phyloP scores from a whole-genome alignment of 2,329 filamentous ascomycete genomes.

The Arthrobotrys iridis region DNA sequence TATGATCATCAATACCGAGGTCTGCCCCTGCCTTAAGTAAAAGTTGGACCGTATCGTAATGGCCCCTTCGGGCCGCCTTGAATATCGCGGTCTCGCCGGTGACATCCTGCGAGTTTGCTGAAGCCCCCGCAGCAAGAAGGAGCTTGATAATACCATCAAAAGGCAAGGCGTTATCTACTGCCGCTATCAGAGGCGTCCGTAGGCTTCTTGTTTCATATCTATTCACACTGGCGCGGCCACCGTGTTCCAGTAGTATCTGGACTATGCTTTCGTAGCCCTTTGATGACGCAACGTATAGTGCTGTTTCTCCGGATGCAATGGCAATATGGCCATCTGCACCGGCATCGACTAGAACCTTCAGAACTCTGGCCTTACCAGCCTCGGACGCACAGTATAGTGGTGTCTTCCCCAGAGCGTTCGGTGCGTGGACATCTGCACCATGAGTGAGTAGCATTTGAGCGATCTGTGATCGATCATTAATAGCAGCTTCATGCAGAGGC shows the following conservation, averaged over 20 bases:
- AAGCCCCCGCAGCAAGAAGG: slow-evolving; percentile 26
- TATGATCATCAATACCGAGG: neutral
- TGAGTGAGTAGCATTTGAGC: neutral
- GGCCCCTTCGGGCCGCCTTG: slow-evolving; percentile 10
- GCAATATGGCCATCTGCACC: slow-evolving; percentile 27
- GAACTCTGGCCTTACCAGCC: neutral
- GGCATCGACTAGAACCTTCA: slow-evolving; percentile 10
- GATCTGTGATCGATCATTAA: neutral
- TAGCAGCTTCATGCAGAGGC: slow-evolving; percentile 8
- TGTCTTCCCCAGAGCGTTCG: neutral
- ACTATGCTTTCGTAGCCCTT: slow-evolving; percentile 12
- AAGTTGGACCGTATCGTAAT: slow-evolving; percentile 8
- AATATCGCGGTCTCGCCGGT: slow-evolving; percentile 13
- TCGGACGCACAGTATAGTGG: slow-evolving; percentile 18
- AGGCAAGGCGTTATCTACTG: neutral
- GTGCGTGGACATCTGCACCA: slow-evolving; percentile 3
- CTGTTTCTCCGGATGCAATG: slow-evolving; percentile 10
- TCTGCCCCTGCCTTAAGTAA: slow-evolving; percentile 3
- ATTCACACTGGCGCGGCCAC: neutral
- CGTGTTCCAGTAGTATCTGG: slow-evolving; percentile 8
- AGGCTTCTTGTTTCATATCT: neutral
- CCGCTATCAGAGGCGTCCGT: slow-evolving; percentile 19
- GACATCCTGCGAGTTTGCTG: slow-evolving; percentile 4
- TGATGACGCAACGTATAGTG: slow-evolving; percentile 3
- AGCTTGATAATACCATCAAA: slow-evolving; percentile 12